Percentiles rank a stretch among this genome's conserved stretches.
phyloP scores from a whole-genome alignment of 768 basidiomycete genomes.

The Cytidiella melzeri region DNA sequence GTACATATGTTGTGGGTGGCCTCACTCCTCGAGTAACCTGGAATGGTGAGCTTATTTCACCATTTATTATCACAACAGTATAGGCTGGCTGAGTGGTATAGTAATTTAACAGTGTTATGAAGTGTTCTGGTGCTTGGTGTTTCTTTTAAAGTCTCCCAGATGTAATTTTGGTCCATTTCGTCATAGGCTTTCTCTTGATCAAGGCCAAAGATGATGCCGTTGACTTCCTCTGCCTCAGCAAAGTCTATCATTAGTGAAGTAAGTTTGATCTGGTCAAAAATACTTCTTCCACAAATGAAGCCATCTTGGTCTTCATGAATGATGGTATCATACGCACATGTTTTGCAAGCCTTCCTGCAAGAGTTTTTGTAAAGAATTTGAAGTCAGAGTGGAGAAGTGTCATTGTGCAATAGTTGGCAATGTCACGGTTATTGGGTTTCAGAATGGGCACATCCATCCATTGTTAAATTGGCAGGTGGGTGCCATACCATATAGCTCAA shows the following conservation, averaged over 20 bases:
- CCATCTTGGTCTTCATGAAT: constrained; percentile 14
- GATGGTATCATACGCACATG: neutral
- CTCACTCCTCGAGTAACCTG: constrained; percentile 13
- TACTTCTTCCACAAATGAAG: constrained; percentile 9
- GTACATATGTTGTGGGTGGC: neutral
- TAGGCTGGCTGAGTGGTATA: constrained; percentile 10
- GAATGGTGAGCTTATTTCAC: neutral
- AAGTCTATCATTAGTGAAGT: constrained; percentile 4
- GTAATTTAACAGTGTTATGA: constrained; percentile 8
- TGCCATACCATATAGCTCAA: constrained; percentile 6
- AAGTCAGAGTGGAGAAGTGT: constrained; percentile 18
- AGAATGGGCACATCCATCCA: constrained; percentile 17
- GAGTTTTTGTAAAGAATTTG: constrained; percentile 16
- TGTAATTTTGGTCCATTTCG: constrained; percentile 13
- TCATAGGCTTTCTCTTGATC: constrained; percentile 21
- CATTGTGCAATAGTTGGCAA: constrained; percentile 15
- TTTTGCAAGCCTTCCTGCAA: constrained; percentile 6
- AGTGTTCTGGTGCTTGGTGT: constrained; percentile 4
- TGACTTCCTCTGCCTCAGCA: constrained; percentile 7
- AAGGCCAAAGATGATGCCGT: constrained; percentile 13
- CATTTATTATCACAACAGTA: constrained; percentile 13
- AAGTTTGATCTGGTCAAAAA: constrained; percentile 13
- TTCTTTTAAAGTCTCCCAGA: constrained; percentile 5
- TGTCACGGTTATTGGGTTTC: constrained; percentile 11
- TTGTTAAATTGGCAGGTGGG: neutral